These are phyloP conservation scores for Chondrostereum purpureum DNA, from an alignment of 1,284 basidiomycete species.

Conservation along the genomic window DNA sequence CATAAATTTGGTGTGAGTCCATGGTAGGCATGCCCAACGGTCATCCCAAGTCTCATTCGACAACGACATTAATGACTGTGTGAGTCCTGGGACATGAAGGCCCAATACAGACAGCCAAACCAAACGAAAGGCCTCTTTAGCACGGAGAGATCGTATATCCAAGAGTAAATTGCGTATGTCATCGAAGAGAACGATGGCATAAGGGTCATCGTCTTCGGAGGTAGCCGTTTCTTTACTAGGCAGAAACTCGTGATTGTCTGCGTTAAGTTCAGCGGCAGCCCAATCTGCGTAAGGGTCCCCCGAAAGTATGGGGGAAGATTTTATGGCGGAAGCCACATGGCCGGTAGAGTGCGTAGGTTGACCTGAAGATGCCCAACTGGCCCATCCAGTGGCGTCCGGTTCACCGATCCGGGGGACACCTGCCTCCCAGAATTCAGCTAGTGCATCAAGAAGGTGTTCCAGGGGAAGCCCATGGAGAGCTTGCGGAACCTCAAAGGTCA, in stretches of 20 bases:
- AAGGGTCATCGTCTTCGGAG: conserved; percentile 66
- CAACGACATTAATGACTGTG: conserved; percentile 30
- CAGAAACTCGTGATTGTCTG: conserved; percentile 36
- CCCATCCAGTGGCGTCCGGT: conserved; percentile 53
- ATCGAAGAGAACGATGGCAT: conserved; percentile 70
- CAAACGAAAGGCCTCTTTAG: conserved; percentile 61
- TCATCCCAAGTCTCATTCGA: conserved; percentile 47
- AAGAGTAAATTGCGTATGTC: conserved; percentile 74
- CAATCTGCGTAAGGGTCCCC: conserved; percentile 66
- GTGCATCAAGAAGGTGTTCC: conserved; percentile 40
- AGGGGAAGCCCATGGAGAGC: conserved; percentile 34
- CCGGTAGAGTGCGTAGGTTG: conserved; percentile 16
- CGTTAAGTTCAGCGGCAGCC: conserved; percentile 52
- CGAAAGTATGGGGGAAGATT: conserved; percentile 7
- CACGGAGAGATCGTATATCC: conserved; percentile 42
- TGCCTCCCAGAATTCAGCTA: conserved; percentile 76
- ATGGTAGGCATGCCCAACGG: conserved; percentile 49
- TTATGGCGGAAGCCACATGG: conserved; percentile 10
- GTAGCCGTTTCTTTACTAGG: conserved; percentile 59
- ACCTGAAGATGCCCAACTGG: conserved; percentile 43
- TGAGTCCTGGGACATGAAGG: conserved; percentile 65
- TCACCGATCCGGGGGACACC: conserved; percentile 64
- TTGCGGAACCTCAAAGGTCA: conserved; percentile 54
- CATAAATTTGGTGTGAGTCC: conserved; percentile 38
- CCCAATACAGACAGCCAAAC: conserved; percentile 77